These are phyloP conservation scores for Patellaria atrata DNA, from an alignment of 495 filamentous ascomycete species.

Conservation along the genomic window DNA sequence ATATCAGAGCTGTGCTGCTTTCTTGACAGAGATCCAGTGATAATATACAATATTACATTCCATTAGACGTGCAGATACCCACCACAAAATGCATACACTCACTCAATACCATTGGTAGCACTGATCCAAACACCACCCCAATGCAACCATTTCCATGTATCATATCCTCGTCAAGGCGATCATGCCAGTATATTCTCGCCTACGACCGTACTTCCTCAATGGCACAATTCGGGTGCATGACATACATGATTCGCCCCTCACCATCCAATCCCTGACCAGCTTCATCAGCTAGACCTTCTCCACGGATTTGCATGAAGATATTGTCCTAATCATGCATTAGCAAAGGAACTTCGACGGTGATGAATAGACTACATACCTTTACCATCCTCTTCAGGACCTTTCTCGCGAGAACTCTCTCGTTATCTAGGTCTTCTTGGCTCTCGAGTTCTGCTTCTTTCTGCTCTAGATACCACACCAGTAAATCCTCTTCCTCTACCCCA, in stretches of 20 bases:
- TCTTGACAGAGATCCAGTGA: no score
- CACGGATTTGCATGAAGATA: constrained; percentile 78
- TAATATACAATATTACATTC: no score
- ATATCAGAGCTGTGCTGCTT: no score
- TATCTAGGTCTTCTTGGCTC: constrained; percentile 61
- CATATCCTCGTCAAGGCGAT: no score
- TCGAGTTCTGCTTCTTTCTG: constrained; percentile 76
- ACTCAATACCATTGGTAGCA: no score
- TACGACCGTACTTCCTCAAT: constrained; percentile 56
- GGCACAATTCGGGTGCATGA: constrained; percentile 88
- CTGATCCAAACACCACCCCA: no score
- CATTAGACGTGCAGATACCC: no score
- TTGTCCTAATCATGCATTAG: constrained; percentile 50
- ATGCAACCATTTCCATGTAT: no score
- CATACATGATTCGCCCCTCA: constrained; percentile 56
- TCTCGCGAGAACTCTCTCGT: constrained; percentile 57
- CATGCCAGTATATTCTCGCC: no score
- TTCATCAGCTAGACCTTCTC: constrained; percentile 58
- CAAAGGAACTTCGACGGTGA: constrained; percentile 1
- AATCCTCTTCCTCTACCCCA: constrained; percentile 75
- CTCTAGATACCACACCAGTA: constrained; percentile 88
- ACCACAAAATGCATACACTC: no score
- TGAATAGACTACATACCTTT: constrained; percentile 48
- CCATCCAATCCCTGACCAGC: constrained; percentile 35
- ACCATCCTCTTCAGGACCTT: constrained; percentile 95